Evolutionary conservation across 2,329 filamentous ascomycete species (phyloP).

Genomic region (Pestalotiopsis sp.): DNA sequence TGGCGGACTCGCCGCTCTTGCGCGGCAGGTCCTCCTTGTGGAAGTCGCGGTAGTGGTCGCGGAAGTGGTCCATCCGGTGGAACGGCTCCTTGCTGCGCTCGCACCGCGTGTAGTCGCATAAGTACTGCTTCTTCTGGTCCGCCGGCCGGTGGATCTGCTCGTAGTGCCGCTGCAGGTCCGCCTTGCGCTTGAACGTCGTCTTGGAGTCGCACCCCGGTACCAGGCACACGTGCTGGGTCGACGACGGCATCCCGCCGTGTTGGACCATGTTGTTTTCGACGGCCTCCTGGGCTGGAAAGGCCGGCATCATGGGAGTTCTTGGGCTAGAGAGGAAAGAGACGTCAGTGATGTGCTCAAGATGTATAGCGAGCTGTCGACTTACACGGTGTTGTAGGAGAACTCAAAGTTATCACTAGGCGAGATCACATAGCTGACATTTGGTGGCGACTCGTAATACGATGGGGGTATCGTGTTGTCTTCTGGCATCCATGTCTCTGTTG

Average conservation of each 20-base stretch:
- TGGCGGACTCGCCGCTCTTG: conserved; percentile 24
- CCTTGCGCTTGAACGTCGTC: conserved; percentile 48
- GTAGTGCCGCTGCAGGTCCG: conserved; percentile 56
- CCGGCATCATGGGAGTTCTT: background rate
- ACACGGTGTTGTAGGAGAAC: background rate
- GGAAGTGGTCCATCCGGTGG: conserved; percentile 55
- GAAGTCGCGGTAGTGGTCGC: conserved; percentile 56
- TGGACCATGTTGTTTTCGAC: too few species aligned
- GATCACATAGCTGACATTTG: background rate
- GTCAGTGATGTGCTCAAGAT: background rate
- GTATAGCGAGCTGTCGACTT: background rate
- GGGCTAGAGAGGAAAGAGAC: background rate
- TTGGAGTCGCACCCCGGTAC: conserved; percentile 38
- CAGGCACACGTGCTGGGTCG: background rate
- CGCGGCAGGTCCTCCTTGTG: conserved; percentile 50
- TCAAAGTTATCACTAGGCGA: background rate
- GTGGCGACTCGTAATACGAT: background rate
- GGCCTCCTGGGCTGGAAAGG: background rate
- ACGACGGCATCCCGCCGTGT: background rate
- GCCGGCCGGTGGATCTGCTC: conserved; percentile 46
- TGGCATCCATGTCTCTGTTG: background rate
- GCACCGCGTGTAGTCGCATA: conserved; percentile 55
- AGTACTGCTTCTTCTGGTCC: conserved; percentile 41
- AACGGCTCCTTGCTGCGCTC: conserved; percentile 46
- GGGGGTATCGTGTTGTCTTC: background rate